A percentile compares a stretch with the other conserved stretches of the same genome.
Evolutionary conservation across 345 rosid genomes (phyloP).

Genomic region (Psidium friedrichsthalianum): DNA sequence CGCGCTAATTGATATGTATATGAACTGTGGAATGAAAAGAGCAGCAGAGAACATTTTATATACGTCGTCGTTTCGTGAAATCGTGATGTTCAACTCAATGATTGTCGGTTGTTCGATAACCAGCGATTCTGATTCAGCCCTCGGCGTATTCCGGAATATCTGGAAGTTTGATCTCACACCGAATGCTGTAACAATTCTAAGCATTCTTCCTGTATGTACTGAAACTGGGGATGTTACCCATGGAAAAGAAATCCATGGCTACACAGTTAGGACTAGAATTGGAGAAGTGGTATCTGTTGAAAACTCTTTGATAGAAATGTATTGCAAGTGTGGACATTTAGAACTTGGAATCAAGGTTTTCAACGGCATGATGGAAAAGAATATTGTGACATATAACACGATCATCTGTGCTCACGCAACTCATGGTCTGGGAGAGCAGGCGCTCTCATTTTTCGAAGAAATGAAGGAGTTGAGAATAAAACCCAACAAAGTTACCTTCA

Average conservation of each 20-base stretch:
- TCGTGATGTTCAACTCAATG: slow-evolving; percentile 39
- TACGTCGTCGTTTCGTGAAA: slow-evolving; percentile 14
- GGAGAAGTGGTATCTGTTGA: slow-evolving; percentile 15
- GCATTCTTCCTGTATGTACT: slow-evolving; percentile 36
- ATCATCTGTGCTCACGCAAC: slow-evolving; percentile 36
- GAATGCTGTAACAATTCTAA: slow-evolving; percentile 31
- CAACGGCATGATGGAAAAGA: slow-evolving; percentile 19
- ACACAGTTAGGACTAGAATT: slow-evolving; percentile 24
- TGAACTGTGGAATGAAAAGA: slow-evolving; percentile 22
- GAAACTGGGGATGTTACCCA: slow-evolving; percentile 19
- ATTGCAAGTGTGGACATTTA: slow-evolving; percentile 38
- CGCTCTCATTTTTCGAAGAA: slow-evolving; percentile 19
- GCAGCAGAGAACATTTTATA: slow-evolving; percentile 34
- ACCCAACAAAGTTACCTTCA: slow-evolving; percentile 40
- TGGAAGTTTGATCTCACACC: slow-evolving; percentile 19
- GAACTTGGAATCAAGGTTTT: slow-evolving; percentile 25
- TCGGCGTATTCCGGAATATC: slow-evolving; percentile 20
- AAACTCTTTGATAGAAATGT: slow-evolving; percentile 46
- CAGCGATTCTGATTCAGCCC: slow-evolving; percentile 14
- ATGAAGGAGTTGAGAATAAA: slow-evolving; percentile 24
- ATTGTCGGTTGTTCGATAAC: slow-evolving; percentile 37
- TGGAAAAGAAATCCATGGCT: slow-evolving; percentile 50
- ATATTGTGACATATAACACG: slow-evolving; percentile 39
- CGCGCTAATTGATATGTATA: slow-evolving; percentile 47
- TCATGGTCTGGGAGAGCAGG: slow-evolving; percentile 27